Conservation (phyloP, 2,329 filamentous ascomycete genomes). For the Calonectria hongkongensis region DNA sequence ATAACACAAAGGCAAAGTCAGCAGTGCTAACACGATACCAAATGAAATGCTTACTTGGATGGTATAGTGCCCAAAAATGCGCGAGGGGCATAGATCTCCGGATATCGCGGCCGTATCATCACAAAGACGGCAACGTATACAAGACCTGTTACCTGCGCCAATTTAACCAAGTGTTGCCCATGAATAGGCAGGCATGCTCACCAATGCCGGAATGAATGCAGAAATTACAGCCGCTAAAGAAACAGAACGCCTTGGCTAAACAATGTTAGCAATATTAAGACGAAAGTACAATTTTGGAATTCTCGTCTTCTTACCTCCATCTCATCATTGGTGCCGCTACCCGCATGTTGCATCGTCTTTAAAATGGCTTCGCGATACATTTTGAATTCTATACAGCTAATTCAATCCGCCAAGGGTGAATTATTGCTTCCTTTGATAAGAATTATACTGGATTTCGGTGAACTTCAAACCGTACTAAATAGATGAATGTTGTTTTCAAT, state of each 20-base stretch:
- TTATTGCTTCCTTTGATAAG: too few relatives aligned
- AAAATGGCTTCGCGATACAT: neutral
- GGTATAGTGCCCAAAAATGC: constrained; percentile 9
- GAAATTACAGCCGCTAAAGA: neutral
- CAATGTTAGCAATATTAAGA: neutral
- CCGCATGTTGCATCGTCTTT: neutral
- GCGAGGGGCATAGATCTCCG: neutral
- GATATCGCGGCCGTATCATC: neutral
- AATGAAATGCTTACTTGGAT: neutral
- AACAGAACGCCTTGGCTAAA: neutral
- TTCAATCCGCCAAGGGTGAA: neutral
- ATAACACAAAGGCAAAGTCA: too few relatives aligned
- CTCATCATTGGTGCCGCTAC: neutral
- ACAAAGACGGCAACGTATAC: neutral
- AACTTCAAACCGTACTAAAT: too few relatives aligned
- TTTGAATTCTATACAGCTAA: neutral
- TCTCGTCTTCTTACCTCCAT: neutral
- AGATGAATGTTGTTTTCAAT: neutral
- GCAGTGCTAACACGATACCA: neutral
- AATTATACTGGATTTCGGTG: neutral
- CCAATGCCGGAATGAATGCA: neutral
- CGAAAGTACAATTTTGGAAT: neutral
- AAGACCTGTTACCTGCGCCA: neutral
- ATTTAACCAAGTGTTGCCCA: neutral
- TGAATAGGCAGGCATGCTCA: neutral